Evolutionary conservation across 768 basidiomycete genomes (phyloP).

Genomic region (Termitomyces sp.): DNA sequence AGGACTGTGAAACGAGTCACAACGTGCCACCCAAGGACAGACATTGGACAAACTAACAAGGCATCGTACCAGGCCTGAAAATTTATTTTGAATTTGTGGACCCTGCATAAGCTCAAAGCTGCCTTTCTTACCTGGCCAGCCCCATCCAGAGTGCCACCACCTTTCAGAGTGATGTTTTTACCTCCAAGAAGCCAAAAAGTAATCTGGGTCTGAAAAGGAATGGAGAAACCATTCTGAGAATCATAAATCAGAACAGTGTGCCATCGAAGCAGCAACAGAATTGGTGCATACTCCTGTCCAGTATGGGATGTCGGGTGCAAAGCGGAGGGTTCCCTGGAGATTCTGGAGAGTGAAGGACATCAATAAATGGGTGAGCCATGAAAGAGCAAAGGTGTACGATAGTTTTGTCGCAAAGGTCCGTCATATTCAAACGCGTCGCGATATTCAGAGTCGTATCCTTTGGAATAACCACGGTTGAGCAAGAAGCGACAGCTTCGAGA

Average conservation of each 20-base stretch:
- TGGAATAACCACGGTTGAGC: conserved; percentile 41
- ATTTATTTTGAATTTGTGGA: neutral
- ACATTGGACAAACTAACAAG: conserved; percentile 26
- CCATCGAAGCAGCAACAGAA: neutral
- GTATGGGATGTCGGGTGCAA: conserved; percentile 47
- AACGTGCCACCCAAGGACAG: neutral
- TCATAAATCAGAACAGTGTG: neutral
- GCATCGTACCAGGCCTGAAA: conserved; percentile 53
- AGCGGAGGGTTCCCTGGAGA: conserved; percentile 48
- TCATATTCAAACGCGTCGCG: conserved; percentile 50
- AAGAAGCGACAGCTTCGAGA: conserved; percentile 37
- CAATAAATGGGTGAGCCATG: neutral
- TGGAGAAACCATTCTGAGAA: conserved; percentile 45
- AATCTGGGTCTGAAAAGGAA: conserved; percentile 50
- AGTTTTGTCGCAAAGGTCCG: conserved; percentile 43
- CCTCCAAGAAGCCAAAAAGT: conserved; percentile 58
- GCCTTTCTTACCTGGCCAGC: conserved; percentile 48
- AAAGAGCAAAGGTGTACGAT: conserved; percentile 31
- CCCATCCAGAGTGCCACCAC: conserved; percentile 65
- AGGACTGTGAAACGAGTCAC: conserved; percentile 24
- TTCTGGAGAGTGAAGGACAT: conserved; percentile 19
- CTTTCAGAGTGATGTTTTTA: conserved; percentile 42
- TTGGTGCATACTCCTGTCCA: conserved; percentile 42
- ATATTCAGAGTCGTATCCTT: conserved; percentile 46
- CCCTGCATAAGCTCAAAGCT: neutral